Percentiles rank a stretch among this genome's conserved stretches.
These are phyloP conservation scores for Volvariella surrecta DNA, from an alignment of 1,284 basidiomycete genomes.

Conservation along the genomic window DNA sequence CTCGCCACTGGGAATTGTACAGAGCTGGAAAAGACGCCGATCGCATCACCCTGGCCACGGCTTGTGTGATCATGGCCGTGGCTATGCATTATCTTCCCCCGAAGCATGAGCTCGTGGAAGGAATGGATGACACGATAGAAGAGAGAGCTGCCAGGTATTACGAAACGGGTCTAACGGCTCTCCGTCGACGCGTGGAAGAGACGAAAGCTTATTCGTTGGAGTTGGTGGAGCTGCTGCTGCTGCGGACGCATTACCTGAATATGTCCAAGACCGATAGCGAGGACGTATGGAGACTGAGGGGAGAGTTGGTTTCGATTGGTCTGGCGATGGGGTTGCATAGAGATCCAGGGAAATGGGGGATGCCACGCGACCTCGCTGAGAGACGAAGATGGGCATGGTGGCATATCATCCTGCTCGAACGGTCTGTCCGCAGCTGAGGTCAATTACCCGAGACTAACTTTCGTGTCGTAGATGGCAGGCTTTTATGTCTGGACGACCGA, in stretches of 20 bases:
- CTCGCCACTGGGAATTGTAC: conserved; percentile 60
- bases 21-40: conserved; percentile 57
- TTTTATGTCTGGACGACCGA: conserved; percentile 75
- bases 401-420: conserved; percentile 71
- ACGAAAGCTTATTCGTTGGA: conserved; percentile 61
- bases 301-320: conserved; percentile 62
- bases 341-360: conserved; percentile 66
- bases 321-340: conserved; percentile 80
- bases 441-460: conserved; percentile 31
- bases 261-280: conserved; percentile 68
- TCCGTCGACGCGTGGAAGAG: conserved; percentile 54
- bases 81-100: conserved; percentile 63
- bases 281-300: conserved; percentile 67
- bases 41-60: conserved; percentile 59
- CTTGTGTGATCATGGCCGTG: conserved; percentile 63
- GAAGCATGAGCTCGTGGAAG: conserved; percentile 48
- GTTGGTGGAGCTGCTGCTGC: conserved; percentile 63
- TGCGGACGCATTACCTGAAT: conserved; percentile 61
- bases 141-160: conserved; percentile 58
- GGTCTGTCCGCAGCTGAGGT: conserved; percentile 30
- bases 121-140: conserved; percentile 38
- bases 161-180: conserved; percentile 53
- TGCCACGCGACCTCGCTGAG: conserved; percentile 59
- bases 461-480: conserved; percentile 82
- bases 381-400: conserved; percentile 80